Evolutionary conservation across 208 protist species (phyloP), one percentile per base, ranked within the genome.

Genomic region (Trypanosomatidae sp.): DNA sequence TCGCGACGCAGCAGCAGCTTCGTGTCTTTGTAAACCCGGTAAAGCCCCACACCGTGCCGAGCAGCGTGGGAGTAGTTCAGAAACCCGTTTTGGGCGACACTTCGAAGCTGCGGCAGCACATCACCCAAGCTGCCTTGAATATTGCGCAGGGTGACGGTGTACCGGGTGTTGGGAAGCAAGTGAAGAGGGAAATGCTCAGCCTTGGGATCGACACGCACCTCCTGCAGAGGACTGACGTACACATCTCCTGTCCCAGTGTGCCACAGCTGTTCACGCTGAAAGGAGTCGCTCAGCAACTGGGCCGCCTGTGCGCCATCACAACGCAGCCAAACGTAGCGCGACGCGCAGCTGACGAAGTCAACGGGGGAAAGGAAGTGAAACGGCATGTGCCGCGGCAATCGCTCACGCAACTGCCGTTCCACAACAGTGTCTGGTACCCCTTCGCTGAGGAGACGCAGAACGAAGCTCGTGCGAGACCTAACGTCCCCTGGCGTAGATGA

Each of bases 1-100:
- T 96, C 79, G 22, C 92, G 83, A 52, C 86, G 82, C 75, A 96
- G 77, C 66, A 96, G 78, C 44, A 81, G 65, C 65, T 85, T 81
- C 1, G 80, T 88, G 55, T 81, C 81, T 39, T 90, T 72, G 81
- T 90, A 96, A 62, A 86, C 73, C 36, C 78, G 82, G 49, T 76
- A 80, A 19, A 85, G 73, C 2, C 86, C 77, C 15, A 89, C 62
- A 22, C 92, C 92, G 71, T 96, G 92, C 0, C 90, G 84, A 0
- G 86, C 92, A 1, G 91, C 70, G 82, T 96, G 90, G 13, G 64
- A 72, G 82, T 93, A 96, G 79, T 96, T 96, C 19, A 92, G 33
- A 56, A 92, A 89, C 12, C 92, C 92, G 55, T 76, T 39, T 22
- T 53, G 47, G 44, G 69, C 62, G 2, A 96, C 19, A 39, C 66